These are phyloP conservation scores for Pneumocystis canis DNA, from an alignment of 1,139 yeast species.

Conservation along the genomic window DNA sequence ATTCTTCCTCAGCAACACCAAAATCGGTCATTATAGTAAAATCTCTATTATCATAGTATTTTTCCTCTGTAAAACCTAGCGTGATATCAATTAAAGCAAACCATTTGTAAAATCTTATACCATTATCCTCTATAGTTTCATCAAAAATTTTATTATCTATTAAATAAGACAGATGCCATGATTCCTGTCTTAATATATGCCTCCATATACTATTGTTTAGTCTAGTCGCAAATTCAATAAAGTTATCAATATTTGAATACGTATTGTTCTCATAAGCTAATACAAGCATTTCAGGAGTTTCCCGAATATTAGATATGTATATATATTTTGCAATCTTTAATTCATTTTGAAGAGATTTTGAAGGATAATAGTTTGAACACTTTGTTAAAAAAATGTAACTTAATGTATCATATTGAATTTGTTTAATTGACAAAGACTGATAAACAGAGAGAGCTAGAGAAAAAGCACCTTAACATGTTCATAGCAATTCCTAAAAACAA, in stretches of 20 bases:
- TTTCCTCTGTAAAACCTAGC: background rate
- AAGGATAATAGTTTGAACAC: conserved; percentile 19
- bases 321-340: conserved; percentile 20
- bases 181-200: conserved; percentile 6
- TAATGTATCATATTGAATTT: conserved; percentile 66
- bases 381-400: conserved; percentile 39
- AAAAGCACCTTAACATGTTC: conserved; percentile 27
- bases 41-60: background rate
- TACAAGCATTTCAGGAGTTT: conserved; percentile 33
- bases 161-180: background rate
- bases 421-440: conserved; percentile 47
- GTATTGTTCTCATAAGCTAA: conserved; percentile 41
- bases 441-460: conserved; percentile 38
- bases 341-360: conserved; percentile 1
- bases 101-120: background rate
- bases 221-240: conserved; percentile 33
- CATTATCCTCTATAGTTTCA: background rate
- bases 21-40: background rate
- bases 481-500: background rate
- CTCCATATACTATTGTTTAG: conserved; percentile 15
- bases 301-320: conserved; percentile 39
- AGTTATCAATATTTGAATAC: conserved; percentile 48
- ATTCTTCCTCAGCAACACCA: background rate
- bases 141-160: background rate
- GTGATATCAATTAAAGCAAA: background rate